Evolutionary conservation across 2,329 filamentous ascomycete species (phyloP).

Genomic region (Alternaria sp.): DNA sequence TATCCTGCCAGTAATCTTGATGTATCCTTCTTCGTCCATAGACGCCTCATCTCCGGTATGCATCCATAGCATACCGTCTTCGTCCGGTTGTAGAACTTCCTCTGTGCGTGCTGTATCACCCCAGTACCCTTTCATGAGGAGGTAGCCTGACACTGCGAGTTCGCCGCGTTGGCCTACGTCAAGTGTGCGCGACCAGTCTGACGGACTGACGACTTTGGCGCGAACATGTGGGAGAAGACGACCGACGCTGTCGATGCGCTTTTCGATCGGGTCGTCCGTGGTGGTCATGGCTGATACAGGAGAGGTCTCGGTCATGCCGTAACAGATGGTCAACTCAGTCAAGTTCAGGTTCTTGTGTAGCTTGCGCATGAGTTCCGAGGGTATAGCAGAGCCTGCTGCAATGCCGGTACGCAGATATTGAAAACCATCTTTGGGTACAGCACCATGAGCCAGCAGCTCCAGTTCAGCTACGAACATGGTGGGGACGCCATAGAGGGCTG

Average conservation of each 20-base stretch:
- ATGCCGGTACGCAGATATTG: slow-evolving; percentile 83
- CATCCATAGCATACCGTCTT: slow-evolving; percentile 76
- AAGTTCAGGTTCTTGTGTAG: slow-evolving; percentile 78
- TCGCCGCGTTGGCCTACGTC: slow-evolving; percentile 75
- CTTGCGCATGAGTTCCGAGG: slow-evolving; percentile 77
- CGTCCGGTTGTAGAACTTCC: slow-evolving; percentile 68
- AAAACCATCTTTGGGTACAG: slow-evolving; percentile 58
- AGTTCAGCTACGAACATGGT: slow-evolving; percentile 95
- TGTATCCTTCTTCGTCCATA: slow-evolving; percentile 83
- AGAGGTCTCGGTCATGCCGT: slow-evolving; percentile 92
- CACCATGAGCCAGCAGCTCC: slow-evolving; percentile 69
- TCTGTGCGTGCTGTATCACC: slow-evolving; percentile 71
- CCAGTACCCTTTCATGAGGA: slow-evolving; percentile 92
- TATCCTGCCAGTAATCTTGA: slow-evolving; percentile 87
- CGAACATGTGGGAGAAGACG: slow-evolving; percentile 81
- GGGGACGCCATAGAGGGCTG: slow-evolving; percentile 83
- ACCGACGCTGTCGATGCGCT: slow-evolving; percentile 78
- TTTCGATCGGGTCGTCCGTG: slow-evolving; percentile 74
- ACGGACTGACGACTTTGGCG: slow-evolving; percentile 76
- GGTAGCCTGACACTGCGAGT: slow-evolving; percentile 81
- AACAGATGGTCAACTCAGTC: slow-evolving; percentile 86
- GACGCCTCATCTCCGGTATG: slow-evolving; percentile 87
- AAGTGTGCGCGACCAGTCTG: slow-evolving; percentile 65
- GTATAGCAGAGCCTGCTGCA: slow-evolving; percentile 84
- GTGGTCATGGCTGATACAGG: slow-evolving; percentile 80